Evolutionary conservation across 805 yeast species (phyloP).

Genomic region (Kuraishia floccosa): DNA sequence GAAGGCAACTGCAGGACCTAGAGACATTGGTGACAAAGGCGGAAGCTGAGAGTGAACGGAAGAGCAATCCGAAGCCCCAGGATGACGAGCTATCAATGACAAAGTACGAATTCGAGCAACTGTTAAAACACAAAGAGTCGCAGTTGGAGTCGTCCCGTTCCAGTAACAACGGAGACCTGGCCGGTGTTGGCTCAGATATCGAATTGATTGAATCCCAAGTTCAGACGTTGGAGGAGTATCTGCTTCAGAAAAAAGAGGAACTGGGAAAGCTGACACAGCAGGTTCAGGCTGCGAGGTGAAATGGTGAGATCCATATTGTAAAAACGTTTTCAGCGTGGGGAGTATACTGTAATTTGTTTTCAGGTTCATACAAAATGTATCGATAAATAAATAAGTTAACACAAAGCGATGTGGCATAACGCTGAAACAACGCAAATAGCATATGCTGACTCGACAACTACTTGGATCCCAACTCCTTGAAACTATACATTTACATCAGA

Average conservation of each 20-base stretch:
- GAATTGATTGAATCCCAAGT: conserved; percentile 73
- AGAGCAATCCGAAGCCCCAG: conserved; percentile 8
- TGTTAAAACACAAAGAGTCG: conserved; percentile 66
- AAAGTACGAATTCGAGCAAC: conserved; percentile 66
- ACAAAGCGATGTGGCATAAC: no score
- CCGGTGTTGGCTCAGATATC: conserved; percentile 48
- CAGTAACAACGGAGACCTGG: conserved; percentile 21
- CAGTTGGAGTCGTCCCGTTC: conserved; percentile 29
- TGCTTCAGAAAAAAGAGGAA: conserved; percentile 49
- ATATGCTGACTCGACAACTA: no score
- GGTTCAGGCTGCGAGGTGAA: conserved; percentile 14
- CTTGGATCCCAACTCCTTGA: no score
- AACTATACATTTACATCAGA: no score
- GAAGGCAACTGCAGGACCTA: conserved; percentile 54
- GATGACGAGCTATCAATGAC: conserved; percentile 17
- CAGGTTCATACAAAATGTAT: no score
- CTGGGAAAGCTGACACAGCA: conserved; percentile 35
- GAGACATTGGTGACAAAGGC: conserved; percentile 53
- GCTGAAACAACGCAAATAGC: no score
- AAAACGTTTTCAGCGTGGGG: no score
- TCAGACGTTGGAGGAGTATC: conserved; percentile 55
- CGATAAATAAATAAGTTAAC: no score
- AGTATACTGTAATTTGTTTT: no score
- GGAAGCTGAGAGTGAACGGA: conserved; percentile 31
- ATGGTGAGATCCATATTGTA: no score